Evolutionary conservation across 306 rosid species (phyloP), one percentile per base, ranked within the genome.

Genomic region (Corylus heterophylla): DNA sequence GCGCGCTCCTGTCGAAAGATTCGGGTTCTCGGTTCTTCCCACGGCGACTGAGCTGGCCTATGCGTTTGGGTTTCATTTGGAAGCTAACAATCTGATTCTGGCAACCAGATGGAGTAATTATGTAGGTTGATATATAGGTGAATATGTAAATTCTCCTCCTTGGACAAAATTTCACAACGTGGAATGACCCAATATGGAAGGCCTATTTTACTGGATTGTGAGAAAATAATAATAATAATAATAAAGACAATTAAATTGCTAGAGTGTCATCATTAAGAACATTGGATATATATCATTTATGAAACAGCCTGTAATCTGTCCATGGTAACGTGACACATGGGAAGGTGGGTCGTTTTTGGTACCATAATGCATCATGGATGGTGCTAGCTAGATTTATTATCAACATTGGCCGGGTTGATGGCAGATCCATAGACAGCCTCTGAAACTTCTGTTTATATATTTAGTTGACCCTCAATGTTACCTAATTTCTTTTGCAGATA

Each of bases 391-490:
- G 14, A 59, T 59, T 1, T 59, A 11, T 59, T 25, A 12, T 29
- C 37, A 59, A 25, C 66, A 59, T 59, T 25, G 66, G 66, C n/a
- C 37, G 7, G 66, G 5, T 59, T 59, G 66, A 59, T 59, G 66
- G 66, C 66, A 59, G 66, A 59, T 25, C 66, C 66, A 59, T 59
- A 25, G 66, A 59, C 37, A 59, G 66, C 37, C 66, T 22, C 66
- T 59, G 37, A 59, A 59, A 8, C 13, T 59, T 25, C 7, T 59
- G 16, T 0, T 25, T 59, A 25, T 59, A 0, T 58, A 22, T 59
- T 58, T 20, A 58, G 37, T 58, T 59, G 66, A 59, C 66, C 3
- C 16, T 11, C 6, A n/a, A 25, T 25, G 4, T 22, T 4, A 29
- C 35, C 66, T 59, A 20, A 22, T 59, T 20, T 11, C 14, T 9